A percentile compares a stretch with the other conserved stretches of the same genome.
These are phyloP conservation scores for Aphanomyces cochlioides DNA, from an alignment of 352 stramenopile species.

Conservation along the genomic window DNA sequence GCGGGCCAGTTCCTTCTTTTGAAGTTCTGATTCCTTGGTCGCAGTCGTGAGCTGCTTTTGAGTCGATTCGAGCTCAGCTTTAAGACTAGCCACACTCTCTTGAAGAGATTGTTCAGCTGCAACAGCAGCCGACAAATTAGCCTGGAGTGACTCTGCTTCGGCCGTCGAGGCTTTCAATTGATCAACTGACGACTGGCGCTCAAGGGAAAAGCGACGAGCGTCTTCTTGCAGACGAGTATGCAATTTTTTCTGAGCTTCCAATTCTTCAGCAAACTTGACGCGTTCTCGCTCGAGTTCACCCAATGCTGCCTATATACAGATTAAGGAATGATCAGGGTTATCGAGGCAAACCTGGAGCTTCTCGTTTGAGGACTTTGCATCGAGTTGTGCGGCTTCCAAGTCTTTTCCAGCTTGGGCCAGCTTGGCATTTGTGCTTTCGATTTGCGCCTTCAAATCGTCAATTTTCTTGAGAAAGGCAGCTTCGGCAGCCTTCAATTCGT, in stretches of 20 bases:
- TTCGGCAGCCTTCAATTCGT: conserved; percentile 18
- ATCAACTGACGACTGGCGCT: conserved; percentile 12
- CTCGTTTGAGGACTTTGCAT: background rate
- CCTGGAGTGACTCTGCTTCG: conserved; percentile 13
- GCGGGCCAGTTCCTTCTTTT: conserved; percentile 19
- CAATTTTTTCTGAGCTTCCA: conserved; percentile 20
- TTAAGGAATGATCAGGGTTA: too few species aligned
- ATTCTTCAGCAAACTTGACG: background rate
- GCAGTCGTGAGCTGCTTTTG: conserved; percentile 9
- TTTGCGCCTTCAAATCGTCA: background rate
- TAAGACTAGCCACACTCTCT: background rate
- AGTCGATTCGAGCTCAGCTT: conserved; percentile 19
- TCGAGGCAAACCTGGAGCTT: conserved; percentile 18
- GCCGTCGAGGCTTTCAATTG: conserved; percentile 21
- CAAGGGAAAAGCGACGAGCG: conserved; percentile 6
- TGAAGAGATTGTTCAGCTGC: background rate
- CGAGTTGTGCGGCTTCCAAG: background rate
- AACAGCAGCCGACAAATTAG: background rate
- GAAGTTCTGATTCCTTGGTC: conserved; percentile 1
- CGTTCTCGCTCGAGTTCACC: conserved; percentile 19
- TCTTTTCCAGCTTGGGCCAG: background rate
- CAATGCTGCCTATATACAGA: conserved; percentile 11
- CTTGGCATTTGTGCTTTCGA: background rate
- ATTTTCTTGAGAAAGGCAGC: conserved; percentile 13
- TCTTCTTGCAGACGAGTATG: conserved; percentile 20